A percentile compares a stretch with the other conserved stretches of the same genome.
Conservation (phyloP, 768 basidiomycete genomes). For the Wakefieldia striispora region DNA sequence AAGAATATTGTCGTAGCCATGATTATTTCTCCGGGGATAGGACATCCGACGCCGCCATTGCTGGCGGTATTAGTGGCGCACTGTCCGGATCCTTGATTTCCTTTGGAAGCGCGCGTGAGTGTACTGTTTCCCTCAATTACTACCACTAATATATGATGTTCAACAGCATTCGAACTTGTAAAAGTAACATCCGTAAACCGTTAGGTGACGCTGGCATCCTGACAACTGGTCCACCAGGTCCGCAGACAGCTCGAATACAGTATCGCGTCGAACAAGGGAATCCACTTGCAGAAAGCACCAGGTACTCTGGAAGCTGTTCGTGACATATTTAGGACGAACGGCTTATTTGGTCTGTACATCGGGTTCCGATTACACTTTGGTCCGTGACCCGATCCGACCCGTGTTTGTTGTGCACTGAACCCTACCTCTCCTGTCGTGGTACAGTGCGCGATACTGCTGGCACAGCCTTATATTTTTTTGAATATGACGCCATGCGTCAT, state of each 20-base stretch:
- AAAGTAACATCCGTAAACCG: conserved; percentile 54
- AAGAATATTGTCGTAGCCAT: conserved; percentile 64
- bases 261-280: conserved; percentile 79
- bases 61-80: conserved; percentile 82
- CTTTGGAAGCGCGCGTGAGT: conserved; percentile 85
- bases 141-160: conserved; percentile 17
- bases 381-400: conserved; percentile 35
- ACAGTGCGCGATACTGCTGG: conserved; percentile 86
- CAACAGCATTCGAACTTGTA: conserved; percentile 85
- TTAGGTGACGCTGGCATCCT: conserved; percentile 1
- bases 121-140: background rate
- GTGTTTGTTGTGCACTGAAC: background rate
- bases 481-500: conserved; percentile 91
- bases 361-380: conserved; percentile 87
- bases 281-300: conserved; percentile 72
- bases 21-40: conserved; percentile 56
- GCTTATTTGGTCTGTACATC: conserved; percentile 69
- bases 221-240: conserved; percentile 48
- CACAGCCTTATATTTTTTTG: conserved; percentile 89
- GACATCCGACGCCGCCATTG: conserved; percentile 67
- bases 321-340: conserved; percentile 68
- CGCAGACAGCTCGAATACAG: conserved; percentile 90
- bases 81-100: conserved; percentile 89
- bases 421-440: conserved; percentile 4
- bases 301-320: conserved; percentile 74